A percentile compares a stretch with the other conserved stretches of the same genome.
phyloP scores from a whole-genome alignment of 2,329 filamentous ascomycete species.

The Aspergillus brunneoviolaceus region DNA sequence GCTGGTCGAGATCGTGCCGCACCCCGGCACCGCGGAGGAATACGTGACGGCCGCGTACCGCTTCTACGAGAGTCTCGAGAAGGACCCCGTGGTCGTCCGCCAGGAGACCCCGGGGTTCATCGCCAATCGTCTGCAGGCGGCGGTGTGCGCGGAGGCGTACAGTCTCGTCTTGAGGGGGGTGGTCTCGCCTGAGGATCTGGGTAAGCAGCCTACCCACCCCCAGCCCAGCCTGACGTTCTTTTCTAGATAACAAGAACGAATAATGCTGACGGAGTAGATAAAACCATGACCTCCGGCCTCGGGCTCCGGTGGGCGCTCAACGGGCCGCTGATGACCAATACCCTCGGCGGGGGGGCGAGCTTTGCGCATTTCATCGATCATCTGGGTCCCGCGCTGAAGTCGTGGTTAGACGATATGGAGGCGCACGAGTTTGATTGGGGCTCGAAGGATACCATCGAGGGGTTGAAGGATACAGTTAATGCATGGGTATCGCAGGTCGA shows the following conservation, averaged over 20 bases:
- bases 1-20: slow-evolving; percentile 15
- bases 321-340: slow-evolving; percentile 19
- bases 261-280: neutral
- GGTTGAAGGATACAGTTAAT: neutral
- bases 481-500: neutral
- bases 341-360: slow-evolving; percentile 15
- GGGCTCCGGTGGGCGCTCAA: slow-evolving; percentile 19
- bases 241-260: too few relatives aligned
- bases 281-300: slow-evolving; percentile 17
- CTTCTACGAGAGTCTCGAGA: slow-evolving; percentile 45
- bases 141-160: slow-evolving; percentile 39
- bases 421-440: slow-evolving; percentile 10
- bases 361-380: slow-evolving; percentile 20
- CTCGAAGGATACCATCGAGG: neutral
- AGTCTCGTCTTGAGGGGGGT: slow-evolving; percentile 36
- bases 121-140: slow-evolving; percentile 48
- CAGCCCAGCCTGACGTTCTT: too few relatives aligned
- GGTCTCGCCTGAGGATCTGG: slow-evolving; percentile 18
- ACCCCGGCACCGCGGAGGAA: neutral
- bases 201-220: slow-evolving; percentile 2
- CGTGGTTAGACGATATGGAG: slow-evolving; percentile 18
- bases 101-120: slow-evolving; percentile 47
- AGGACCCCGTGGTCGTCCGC: slow-evolving; percentile 42
- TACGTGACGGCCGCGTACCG: neutral
- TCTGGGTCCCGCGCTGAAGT: slow-evolving; percentile 15